Evolutionary conservation across 2,329 filamentous ascomycete species (phyloP).

Genomic region (Aspergillus ochraceus): DNA sequence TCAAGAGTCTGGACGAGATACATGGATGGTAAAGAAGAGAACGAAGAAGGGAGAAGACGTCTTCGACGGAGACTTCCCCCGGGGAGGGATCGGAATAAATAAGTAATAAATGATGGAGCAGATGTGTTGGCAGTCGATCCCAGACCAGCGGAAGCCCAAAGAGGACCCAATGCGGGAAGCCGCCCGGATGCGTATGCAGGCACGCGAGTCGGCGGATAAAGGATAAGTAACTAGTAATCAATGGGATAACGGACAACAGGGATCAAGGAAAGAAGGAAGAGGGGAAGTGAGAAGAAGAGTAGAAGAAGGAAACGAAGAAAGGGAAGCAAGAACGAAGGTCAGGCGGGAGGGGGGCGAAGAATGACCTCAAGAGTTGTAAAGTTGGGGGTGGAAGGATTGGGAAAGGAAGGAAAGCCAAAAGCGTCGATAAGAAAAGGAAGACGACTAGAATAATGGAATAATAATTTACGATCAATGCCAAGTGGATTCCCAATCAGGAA

Average conservation of each 20-base stretch:
- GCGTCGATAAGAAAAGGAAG: background rate
- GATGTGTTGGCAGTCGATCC: slow-evolving; percentile 22
- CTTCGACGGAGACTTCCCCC: slow-evolving; percentile 5
- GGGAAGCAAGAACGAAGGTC: background rate
- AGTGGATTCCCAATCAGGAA: too few species aligned
- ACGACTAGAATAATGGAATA: too few species aligned
- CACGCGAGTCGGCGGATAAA: slow-evolving; percentile 20
- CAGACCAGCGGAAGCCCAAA: slow-evolving; percentile 11
- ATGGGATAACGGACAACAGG: background rate
- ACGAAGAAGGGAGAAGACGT: slow-evolving; percentile 6
- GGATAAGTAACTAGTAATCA: background rate
- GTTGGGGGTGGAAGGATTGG: background rate
- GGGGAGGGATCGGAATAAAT: slow-evolving; percentile 3
- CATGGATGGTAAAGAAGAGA: slow-evolving; percentile 28
- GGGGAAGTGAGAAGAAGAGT: background rate
- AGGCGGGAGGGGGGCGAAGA: background rate
- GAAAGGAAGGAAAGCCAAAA: background rate
- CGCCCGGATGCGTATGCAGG: slow-evolving; percentile 21
- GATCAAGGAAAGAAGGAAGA: background rate
- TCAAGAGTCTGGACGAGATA: slow-evolving; percentile 42
- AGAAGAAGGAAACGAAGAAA: background rate
- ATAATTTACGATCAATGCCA: too few species aligned
- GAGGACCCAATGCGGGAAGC: slow-evolving; percentile 18
- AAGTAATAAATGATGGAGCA: slow-evolving; percentile 12
- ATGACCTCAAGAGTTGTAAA: slow-evolving; percentile 6